These are phyloP conservation scores for Saturnispora sekii DNA, from an alignment of 805 yeast species.

Conservation along the genomic window DNA sequence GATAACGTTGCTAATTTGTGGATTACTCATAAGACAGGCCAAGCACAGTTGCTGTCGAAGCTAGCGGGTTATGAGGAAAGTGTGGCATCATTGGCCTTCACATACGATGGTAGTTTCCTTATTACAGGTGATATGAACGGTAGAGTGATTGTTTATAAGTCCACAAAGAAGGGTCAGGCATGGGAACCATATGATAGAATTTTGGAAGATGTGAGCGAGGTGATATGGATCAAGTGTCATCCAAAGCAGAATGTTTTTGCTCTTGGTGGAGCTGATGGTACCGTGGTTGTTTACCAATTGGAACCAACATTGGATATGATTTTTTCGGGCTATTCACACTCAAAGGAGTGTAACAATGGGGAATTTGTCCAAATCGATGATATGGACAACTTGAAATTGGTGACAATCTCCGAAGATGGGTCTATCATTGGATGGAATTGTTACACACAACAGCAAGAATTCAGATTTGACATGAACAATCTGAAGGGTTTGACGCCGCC, in stretches of 20 bases:
- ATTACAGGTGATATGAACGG: constrained; percentile 96
- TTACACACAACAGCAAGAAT: constrained; percentile 61
- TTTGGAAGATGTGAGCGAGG: constrained; percentile 83
- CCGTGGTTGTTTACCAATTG: constrained; percentile 86
- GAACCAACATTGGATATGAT: constrained; percentile 56
- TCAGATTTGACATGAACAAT: constrained; percentile 54
- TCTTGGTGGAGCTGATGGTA: constrained; percentile 86
- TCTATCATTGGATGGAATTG: constrained; percentile 85
- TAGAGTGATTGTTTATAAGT: constrained; percentile 59
- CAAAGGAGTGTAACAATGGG: constrained; percentile 72
- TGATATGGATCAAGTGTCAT: constrained; percentile 74
- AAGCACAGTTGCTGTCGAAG: constrained; percentile 71
- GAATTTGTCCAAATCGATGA: constrained; percentile 54
- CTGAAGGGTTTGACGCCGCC: constrained; percentile 73
- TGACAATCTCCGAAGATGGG: constrained; percentile 80
- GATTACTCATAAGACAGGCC: constrained; percentile 75
- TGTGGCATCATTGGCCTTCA: constrained; percentile 75
- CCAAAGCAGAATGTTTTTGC: constrained; percentile 74
- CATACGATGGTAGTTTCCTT: constrained; percentile 69
- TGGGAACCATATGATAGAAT: constrained; percentile 44
- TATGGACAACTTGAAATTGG: constrained; percentile 50
- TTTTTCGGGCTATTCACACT: constrained; percentile 75
- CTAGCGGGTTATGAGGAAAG: constrained; percentile 81
- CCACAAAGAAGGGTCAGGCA: constrained; percentile 68
- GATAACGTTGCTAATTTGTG: constrained; percentile 84